Evolutionary conservation across 768 basidiomycete genomes (phyloP), one percentile per base, ranked within the genome.

Genomic region (Xerocomellus dryophilus): DNA sequence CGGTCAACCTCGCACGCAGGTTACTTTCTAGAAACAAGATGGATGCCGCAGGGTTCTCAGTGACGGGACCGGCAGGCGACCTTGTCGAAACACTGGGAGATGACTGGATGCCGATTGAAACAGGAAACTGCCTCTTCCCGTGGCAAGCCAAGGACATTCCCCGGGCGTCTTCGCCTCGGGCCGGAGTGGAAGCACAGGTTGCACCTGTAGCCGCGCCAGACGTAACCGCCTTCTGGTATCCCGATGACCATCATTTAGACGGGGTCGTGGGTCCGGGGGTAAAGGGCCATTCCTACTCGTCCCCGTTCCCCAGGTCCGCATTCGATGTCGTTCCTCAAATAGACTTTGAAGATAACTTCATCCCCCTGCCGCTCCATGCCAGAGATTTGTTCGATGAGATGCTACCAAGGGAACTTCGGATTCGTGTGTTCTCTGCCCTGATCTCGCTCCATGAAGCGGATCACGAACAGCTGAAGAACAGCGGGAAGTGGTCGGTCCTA

Each of bases 321-420:
- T 72, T 88, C 49, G 87, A 89, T 57, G 73, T 81, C 53, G 72
- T 87, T 25, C 80, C 84, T 5, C 64, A 73, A 23, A 14, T 46
- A 27, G 65, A 73, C n/a, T 68, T 74, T 8, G 67, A 76, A 23
- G 82, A 85, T 59, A 61, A 79, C 11, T 83, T 82, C 62, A 66
- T 71, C 36, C 81, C 85, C 14, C 70, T 85, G 51, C 77, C 78
- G 5, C 55, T 64, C 20, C 43, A 47, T 32, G 67, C 75, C n/a
- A 76, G 66, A 21, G 81, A 83, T 60, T 78, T 84, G 62, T 90
- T 92, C 58, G 86, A 89, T 61, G 81, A 83, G 23, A 66, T 77
- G 48, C 74, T 93, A 12, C 91, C 91, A 7, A 80, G 76, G 50
- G 91, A 94, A 65, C 71, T 92, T 48, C 82, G 77, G 54, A 69